A percentile compares a stretch with the other conserved stretches of the same genome.
Conservation (phyloP, 2,329 filamentous ascomycete species). For the Stachybotrys chlorohalonatus region DNA sequence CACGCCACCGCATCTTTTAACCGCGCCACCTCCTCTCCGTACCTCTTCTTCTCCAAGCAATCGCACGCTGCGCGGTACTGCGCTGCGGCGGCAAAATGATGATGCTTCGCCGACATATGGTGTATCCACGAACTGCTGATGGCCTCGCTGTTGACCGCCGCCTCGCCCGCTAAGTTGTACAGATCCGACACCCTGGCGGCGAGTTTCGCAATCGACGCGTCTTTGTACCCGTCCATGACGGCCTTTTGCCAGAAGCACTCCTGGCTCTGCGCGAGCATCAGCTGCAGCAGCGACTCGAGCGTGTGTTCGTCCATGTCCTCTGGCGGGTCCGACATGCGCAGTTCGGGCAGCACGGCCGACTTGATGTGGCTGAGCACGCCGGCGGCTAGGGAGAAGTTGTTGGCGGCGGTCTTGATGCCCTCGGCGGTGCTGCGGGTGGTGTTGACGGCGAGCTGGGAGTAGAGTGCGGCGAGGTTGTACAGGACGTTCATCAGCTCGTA, state of each 20-base stretch:
- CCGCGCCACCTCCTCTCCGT: slow-evolving; percentile 89
- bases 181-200: slow-evolving; percentile 85
- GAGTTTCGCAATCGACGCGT: slow-evolving; percentile 83
- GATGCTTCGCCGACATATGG: slow-evolving; percentile 92
- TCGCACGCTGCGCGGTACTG: slow-evolving; percentile 89
- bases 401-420: slow-evolving; percentile 78
- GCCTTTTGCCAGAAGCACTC: slow-evolving; percentile 99
- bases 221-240: slow-evolving; percentile 87
- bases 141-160: slow-evolving; percentile 78
- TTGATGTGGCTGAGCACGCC: slow-evolving; percentile 77
- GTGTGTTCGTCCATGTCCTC: slow-evolving; percentile 94
- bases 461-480: slow-evolving; percentile 88
- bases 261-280: slow-evolving; percentile 86
- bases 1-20: slow-evolving; percentile 74
- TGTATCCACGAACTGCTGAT: slow-evolving; percentile 96
- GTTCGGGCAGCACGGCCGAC: slow-evolving; percentile 66
- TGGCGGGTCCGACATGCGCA: slow-evolving; percentile 71
- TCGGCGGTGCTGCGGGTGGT: slow-evolving; percentile 71
- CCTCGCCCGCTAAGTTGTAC: slow-evolving; percentile 76
- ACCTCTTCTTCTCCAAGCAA: slow-evolving; percentile 85
- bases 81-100: slow-evolving; percentile 92
- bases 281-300: slow-evolving; percentile 69
- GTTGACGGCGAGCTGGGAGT: slow-evolving; percentile 81
- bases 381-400: slow-evolving; percentile 81
- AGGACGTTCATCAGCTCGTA: slow-evolving; percentile 88